Conservation (phyloP, 805 yeast genomes). For the Barnettozyma botsteinii region DNA sequence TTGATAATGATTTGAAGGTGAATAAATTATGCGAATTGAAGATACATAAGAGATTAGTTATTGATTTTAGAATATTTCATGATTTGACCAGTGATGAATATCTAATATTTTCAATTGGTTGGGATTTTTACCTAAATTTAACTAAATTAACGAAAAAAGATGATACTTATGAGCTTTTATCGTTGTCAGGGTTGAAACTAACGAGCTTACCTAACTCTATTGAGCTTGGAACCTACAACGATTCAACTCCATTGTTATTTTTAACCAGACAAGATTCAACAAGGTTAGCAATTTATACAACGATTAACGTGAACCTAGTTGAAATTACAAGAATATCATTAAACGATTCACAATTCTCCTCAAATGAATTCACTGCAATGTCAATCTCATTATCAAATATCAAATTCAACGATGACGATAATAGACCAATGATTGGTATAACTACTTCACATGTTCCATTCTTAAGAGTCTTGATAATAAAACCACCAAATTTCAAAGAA, state of each 20-base stretch:
- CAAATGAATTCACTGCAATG: constrained; percentile 58
- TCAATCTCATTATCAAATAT: constrained; percentile 27
- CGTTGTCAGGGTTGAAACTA: constrained; percentile 27
- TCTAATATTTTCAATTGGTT: constrained; percentile 50
- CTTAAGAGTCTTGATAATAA: constrained; percentile 57
- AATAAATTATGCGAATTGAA: constrained; percentile 19
- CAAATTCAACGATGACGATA: constrained; percentile 5
- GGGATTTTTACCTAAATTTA: constrained; percentile 45
- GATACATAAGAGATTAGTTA: constrained; percentile 36
- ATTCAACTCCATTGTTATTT: constrained; percentile 35
- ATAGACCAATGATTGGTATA: constrained; percentile 39
- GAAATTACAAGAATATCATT: constrained; percentile 47
- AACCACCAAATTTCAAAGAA: constrained; percentile 31
- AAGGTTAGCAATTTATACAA: constrained; percentile 37
- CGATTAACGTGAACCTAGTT: constrained; percentile 17
- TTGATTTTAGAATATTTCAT: constrained; percentile 26
- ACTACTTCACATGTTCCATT: constrained; percentile 78
- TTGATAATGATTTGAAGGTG: constrained; percentile 9
- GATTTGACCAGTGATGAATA: constrained; percentile 18
- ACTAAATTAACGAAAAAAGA: constrained; percentile 25
- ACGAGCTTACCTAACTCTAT: constrained; percentile 49
- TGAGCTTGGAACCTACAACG: constrained; percentile 26
- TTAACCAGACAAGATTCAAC: constrained; percentile 59
- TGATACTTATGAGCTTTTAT: not conserved
- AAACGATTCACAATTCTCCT: constrained; percentile 68